Evolutionary conservation across 805 yeast genomes (phyloP).

Genomic region (Blastobotrys attinorum): DNA sequence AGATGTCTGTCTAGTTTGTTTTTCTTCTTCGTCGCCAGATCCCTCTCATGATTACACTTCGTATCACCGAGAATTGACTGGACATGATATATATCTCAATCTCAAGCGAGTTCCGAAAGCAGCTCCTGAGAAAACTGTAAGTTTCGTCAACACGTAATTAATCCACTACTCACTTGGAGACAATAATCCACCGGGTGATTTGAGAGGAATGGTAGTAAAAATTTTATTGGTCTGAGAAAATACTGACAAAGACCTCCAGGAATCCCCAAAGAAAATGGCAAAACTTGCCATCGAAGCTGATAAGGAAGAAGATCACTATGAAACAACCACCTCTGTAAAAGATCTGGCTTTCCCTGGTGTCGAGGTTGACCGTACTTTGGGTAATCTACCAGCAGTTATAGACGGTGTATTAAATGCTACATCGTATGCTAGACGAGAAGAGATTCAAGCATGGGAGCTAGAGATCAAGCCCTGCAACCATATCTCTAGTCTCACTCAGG

Average conservation of each 20-base stretch:
- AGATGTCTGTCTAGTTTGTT: slow-evolving; percentile 69
- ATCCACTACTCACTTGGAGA: too few species aligned
- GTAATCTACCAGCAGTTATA: slow-evolving; percentile 29
- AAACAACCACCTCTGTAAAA: slow-evolving; percentile 37
- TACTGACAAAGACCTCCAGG: slow-evolving; percentile 21
- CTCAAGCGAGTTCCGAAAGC: slow-evolving; percentile 46
- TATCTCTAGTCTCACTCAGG: slow-evolving; percentile 47
- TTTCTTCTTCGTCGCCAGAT: slow-evolving; percentile 43
- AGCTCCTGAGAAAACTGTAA: slow-evolving; percentile 17
- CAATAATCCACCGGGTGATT: too few species aligned
- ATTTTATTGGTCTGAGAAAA: too few species aligned
- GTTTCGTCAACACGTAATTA: too few species aligned
- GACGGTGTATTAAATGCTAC: slow-evolving; percentile 45
- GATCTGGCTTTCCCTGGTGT: slow-evolving; percentile 27
- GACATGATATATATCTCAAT: slow-evolving; percentile 54
- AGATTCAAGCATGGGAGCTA: slow-evolving; percentile 86
- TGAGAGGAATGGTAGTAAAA: too few species aligned
- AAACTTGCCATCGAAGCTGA: slow-evolving; percentile 62
- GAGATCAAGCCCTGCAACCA: slow-evolving; percentile 79
- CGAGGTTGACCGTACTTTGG: slow-evolving; percentile 13
- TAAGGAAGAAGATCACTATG: slow-evolving; percentile 55
- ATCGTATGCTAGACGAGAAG: slow-evolving; percentile 54
- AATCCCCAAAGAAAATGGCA: slow-evolving; percentile 40
- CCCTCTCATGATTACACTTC: slow-evolving; percentile 56
- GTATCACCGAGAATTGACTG: slow-evolving; percentile 44